Conservation (phyloP, 345 rosid species). For the Rhizophora mangle region DNA sequence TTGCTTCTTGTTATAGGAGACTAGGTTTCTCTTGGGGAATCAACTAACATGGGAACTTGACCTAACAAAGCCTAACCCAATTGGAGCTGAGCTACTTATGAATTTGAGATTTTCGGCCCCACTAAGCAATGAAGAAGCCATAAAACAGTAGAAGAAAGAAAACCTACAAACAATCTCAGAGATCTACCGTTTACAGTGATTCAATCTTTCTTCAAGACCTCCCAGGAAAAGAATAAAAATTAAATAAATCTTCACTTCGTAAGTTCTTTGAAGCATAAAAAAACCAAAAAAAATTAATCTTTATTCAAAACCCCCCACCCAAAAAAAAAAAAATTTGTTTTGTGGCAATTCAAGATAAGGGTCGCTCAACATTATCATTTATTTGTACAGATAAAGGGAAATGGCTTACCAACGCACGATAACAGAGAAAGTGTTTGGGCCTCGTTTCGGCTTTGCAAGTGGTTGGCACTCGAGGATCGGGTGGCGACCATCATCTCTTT, state of each 20-base stretch:
- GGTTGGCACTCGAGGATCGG: neutral
- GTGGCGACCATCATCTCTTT: neutral
- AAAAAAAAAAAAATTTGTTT: too few relatives aligned
- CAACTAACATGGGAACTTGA: conserved; percentile 13
- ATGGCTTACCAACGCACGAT: neutral
- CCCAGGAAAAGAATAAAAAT: too few relatives aligned
- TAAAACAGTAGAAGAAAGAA: conserved; percentile 5
- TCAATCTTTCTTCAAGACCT: too few relatives aligned
- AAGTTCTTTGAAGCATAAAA: too few relatives aligned
- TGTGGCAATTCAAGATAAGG: too few relatives aligned
- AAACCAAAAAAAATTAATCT: too few relatives aligned
- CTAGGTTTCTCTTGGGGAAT: conserved; percentile 12
- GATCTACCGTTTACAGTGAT: too few relatives aligned
- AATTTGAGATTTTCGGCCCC: conserved; percentile 30
- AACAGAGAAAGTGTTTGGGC: too few relatives aligned
- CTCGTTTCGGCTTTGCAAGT: too few relatives aligned
- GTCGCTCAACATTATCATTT: too few relatives aligned
- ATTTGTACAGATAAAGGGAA: neutral
- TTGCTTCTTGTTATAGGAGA: conserved; percentile 6
- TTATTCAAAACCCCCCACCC: too few relatives aligned
- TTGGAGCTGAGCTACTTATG: conserved; percentile 10
- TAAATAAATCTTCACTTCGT: too few relatives aligned
- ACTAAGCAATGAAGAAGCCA: conserved; percentile 28
- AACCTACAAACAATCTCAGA: neutral
- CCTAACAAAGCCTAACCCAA: conserved; percentile 15